Evolutionary conservation across 768 basidiomycete genomes (phyloP), one percentile per base, ranked within the genome.

Genomic region (Leccinum arenicola): DNA sequence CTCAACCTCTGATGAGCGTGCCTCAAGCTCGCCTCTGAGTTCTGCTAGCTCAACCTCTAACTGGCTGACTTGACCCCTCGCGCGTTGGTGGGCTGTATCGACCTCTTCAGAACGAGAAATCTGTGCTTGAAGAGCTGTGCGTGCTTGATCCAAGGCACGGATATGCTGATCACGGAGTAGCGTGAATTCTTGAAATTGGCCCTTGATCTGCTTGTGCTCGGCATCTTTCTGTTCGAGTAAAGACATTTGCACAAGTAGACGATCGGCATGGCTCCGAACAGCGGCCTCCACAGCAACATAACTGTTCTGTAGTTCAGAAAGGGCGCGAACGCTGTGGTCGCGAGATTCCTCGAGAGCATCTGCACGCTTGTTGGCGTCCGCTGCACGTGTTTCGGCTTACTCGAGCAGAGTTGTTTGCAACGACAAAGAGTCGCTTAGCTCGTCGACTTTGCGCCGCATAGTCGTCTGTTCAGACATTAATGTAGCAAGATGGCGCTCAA

Each of bases 91-190:
- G 62, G 91, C 84, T 17, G 76, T 66, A 62, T 96, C 89, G 48
- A 93, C 80, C 70, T 98, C 95, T 11, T 85, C 82, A 0, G 92
- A 84, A 8, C 95, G 86, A 2, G 82, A 75, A 3, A 91, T 86
- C 8, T 93, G 86, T 1, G 91, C 83, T 52, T 84, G 77, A 52
- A 99, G 78, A 0, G 94, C 93, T 14, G 75, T 74, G 45, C 89
- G 88, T 3, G 92, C 85, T 73, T 97, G 93, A 38, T 96, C 93
- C 52, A 98, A 78, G 1, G 94, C 87, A 21, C 87, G 87, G 52
- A 98, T 76, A 70, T 98, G 94, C 68, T 93, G 88, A 52, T 95
- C 93, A 23, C 87, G 84, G 7, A 87, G 84, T 7, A 79, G 75
- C 6, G 77, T 74, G 36, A 95, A 78, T 52, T 93, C 89, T 12